A percentile compares a stretch with the other conserved stretches of the same genome.
Evolutionary conservation across 2,329 filamentous ascomycete species (phyloP).

Genomic region (Pseudogymnoascus sp.): DNA sequence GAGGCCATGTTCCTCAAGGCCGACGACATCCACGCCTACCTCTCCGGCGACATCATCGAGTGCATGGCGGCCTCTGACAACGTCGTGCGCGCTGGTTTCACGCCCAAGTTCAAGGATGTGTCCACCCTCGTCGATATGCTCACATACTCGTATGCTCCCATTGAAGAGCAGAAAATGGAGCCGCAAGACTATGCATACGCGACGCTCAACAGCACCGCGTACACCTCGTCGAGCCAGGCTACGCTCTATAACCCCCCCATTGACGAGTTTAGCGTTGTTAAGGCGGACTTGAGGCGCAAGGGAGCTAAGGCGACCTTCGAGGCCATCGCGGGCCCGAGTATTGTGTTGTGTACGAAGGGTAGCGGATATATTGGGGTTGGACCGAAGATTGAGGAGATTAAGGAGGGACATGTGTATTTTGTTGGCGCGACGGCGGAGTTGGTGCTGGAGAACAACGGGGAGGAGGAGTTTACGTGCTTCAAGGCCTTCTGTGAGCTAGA

Average conservation of each 20-base stretch:
- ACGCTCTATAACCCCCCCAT: conserved; percentile 91
- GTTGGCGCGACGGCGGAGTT: conserved; percentile 83
- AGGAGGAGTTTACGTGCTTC: conserved; percentile 75
- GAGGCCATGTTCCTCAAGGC: conserved; percentile 95
- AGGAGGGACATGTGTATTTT: conserved; percentile 69
- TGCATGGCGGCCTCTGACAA: conserved; percentile 99
- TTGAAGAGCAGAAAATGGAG: conserved; percentile 87
- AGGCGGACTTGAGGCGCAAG: conserved; percentile 60
- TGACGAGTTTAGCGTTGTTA: conserved; percentile 87
- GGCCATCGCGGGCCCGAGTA: conserved; percentile 76
- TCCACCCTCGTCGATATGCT: conserved; percentile 80
- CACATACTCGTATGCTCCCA: conserved; percentile 92
- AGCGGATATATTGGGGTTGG: conserved; percentile 79
- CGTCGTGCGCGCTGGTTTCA: conserved; percentile 93
- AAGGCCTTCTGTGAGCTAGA: conserved; percentile 89
- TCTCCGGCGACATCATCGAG: conserved; percentile 91
- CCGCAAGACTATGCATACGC: conserved; percentile 80
- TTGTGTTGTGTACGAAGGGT: conserved; percentile 83
- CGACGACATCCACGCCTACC: conserved; percentile 94
- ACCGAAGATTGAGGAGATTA: conserved; percentile 65
- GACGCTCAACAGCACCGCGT: conserved; percentile 71
- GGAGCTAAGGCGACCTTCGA: conserved; percentile 85
- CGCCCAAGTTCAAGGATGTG: conserved; percentile 97
- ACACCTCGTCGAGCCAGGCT: conserved; percentile 65
- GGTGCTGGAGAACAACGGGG: conserved; percentile 61